phyloP scores from a whole-genome alignment of 2,329 filamentous ascomycete genomes.

The Trichoderma gracile region DNA sequence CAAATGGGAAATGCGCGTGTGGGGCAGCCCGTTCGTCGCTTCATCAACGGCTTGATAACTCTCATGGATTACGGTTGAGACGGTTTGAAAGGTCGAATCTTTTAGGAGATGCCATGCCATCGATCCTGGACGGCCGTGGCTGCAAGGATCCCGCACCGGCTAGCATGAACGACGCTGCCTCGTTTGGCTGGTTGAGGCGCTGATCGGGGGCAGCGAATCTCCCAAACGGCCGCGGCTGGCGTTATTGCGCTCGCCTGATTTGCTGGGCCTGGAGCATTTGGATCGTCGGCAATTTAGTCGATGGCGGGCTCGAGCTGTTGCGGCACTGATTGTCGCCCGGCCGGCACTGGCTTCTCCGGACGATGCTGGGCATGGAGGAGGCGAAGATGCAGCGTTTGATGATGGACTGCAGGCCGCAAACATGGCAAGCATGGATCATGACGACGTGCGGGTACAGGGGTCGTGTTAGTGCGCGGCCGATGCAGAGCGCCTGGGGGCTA shows the following conservation, averaged over 20 bases:
- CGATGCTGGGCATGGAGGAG: background rate
- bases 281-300: conserved; percentile 13
- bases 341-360: background rate
- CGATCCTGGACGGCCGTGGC: conserved; percentile 10
- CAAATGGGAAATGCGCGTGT: background rate
- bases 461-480: background rate
- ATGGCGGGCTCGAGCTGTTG: background rate
- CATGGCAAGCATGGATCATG: background rate
- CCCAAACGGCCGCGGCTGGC: background rate
- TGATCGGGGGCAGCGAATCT: conserved; percentile 21
- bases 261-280: conserved; percentile 14
- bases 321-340: conserved; percentile 6
- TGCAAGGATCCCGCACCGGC: conserved; percentile 3
- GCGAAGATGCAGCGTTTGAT: background rate
- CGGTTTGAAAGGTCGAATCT: background rate
- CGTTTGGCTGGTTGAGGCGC: background rate
- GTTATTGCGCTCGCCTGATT: background rate
- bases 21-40: background rate
- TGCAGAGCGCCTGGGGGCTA: background rate
- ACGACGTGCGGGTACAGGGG: background rate
- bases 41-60: too few species aligned
- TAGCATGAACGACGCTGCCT: conserved; percentile 1
- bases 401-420: background rate
- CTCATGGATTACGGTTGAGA: background rate
- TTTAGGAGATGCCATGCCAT: conserved; percentile 6